Evolutionary conservation across 2,329 filamentous ascomycete species (phyloP).

Genomic region (Aureobasidium sp.): DNA sequence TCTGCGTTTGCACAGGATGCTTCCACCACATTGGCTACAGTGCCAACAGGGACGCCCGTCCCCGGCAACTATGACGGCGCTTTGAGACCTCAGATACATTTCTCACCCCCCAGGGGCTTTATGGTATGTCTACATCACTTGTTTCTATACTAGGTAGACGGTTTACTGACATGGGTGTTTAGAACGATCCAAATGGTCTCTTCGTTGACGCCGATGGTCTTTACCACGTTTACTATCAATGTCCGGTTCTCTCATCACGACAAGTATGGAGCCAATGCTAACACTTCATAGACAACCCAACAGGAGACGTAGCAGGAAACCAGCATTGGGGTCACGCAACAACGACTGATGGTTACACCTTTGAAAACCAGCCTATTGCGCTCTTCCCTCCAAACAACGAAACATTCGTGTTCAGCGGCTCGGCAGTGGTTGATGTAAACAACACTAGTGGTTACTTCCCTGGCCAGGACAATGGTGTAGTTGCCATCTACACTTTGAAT

Average conservation of each 20-base stretch:
- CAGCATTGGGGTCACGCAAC: slow-evolving; percentile 61
- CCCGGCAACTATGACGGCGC: slow-evolving; percentile 17
- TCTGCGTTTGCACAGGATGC: slow-evolving; percentile 6
- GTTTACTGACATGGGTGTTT: not conserved
- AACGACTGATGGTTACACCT: slow-evolving; percentile 53
- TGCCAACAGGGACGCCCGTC: slow-evolving; percentile 15
- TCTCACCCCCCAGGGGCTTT: slow-evolving; percentile 17
- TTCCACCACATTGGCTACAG: not conserved
- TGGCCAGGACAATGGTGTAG: slow-evolving; percentile 51
- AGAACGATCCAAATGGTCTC: slow-evolving; percentile 58
- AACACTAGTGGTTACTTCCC: slow-evolving; percentile 61
- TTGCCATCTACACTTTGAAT: slow-evolving; percentile 50
- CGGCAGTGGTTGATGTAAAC: slow-evolving; percentile 51
- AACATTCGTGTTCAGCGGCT: slow-evolving; percentile 46
- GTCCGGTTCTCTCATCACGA: slow-evolving; percentile 25
- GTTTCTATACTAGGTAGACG: slow-evolving; percentile 20
- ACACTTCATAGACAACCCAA: slow-evolving; percentile 38
- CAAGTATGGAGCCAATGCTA: not conserved
- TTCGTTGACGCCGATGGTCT: slow-evolving; percentile 49
- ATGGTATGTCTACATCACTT: not conserved
- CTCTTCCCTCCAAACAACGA: slow-evolving; percentile 50
- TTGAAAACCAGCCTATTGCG: slow-evolving; percentile 57
- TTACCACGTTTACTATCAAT: slow-evolving; percentile 61
- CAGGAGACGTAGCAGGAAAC: slow-evolving; percentile 44
- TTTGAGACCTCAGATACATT: slow-evolving; percentile 17